Conservation (phyloP, 2,329 filamentous ascomycete species). For the Fusarium burgessii region DNA sequence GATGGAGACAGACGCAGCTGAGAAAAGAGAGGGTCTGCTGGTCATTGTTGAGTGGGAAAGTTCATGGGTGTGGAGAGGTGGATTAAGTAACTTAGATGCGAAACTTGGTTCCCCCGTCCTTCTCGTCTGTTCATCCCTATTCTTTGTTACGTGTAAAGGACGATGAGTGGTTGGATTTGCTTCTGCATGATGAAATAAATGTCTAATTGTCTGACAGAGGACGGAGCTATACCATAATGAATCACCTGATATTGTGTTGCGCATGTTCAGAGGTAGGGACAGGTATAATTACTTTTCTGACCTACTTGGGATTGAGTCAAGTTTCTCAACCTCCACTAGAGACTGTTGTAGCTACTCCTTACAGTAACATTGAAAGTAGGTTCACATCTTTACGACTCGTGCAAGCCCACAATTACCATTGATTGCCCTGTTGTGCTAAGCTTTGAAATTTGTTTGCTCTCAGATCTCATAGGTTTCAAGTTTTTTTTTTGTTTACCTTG, state of each 20-base stretch:
- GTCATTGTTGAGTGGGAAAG: conserved; percentile 20
- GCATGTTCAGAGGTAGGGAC: background rate
- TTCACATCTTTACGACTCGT: conserved; percentile 5
- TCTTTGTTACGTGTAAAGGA: background rate
- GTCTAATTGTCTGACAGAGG: background rate
- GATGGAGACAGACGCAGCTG: conserved; percentile 5
- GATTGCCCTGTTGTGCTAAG: background rate
- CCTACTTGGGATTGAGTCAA: background rate
- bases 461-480: background rate
- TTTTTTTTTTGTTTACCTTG: no score
- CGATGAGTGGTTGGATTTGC: background rate
- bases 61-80: conserved; percentile 15
- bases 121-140: background rate
- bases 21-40: conserved; percentile 9
- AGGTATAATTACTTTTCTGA: background rate
- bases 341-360: background rate
- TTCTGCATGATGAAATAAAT: conserved; percentile 25
- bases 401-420: conserved; percentile 6
- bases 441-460: background rate
- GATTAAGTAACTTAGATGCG: conserved; percentile 6
- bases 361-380: background rate
- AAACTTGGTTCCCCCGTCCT: conserved; percentile 16
- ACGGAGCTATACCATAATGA: conserved; percentile 9
- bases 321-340: background rate
- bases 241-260: conserved; percentile 10